A percentile compares a stretch with the other conserved stretches of the same genome.
Conservation (phyloP, 2,329 filamentous ascomycete species). For the Penicillium expansum region DNA sequence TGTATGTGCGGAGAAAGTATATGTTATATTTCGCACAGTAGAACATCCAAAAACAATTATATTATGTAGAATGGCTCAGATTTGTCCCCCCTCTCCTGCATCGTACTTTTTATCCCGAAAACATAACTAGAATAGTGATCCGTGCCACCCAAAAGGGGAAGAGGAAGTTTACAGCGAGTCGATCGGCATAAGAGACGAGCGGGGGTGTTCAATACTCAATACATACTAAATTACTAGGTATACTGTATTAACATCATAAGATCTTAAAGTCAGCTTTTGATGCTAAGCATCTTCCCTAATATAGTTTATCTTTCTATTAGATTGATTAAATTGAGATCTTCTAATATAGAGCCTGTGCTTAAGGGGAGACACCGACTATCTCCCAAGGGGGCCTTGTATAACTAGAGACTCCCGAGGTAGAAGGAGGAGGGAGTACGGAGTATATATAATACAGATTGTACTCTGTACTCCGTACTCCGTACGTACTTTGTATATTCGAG, state of each 20-base stretch:
- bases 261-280: too few relatives aligned
- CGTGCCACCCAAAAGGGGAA: background rate
- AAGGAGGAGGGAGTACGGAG: background rate
- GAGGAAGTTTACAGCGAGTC: background rate
- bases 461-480: background rate
- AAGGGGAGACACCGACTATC: background rate
- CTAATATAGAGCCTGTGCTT: background rate
- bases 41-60: background rate
- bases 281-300: background rate
- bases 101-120: slow-evolving; percentile 13
- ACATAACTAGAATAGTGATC: slow-evolving; percentile 1
- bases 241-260: too few relatives aligned
- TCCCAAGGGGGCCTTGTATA: background rate
- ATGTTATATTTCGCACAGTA: background rate
- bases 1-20: too few relatives aligned
- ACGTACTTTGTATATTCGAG: background rate
- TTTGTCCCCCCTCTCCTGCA: background rate
- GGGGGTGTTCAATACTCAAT: background rate
- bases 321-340: background rate
- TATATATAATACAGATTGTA: background rate
- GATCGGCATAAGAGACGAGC: background rate
- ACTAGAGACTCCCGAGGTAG: background rate
- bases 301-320: background rate
- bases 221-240: background rate
- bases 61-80: background rate